phyloP scores from a whole-genome alignment of 164 flowering plant species.

The Piper betle region DNA sequence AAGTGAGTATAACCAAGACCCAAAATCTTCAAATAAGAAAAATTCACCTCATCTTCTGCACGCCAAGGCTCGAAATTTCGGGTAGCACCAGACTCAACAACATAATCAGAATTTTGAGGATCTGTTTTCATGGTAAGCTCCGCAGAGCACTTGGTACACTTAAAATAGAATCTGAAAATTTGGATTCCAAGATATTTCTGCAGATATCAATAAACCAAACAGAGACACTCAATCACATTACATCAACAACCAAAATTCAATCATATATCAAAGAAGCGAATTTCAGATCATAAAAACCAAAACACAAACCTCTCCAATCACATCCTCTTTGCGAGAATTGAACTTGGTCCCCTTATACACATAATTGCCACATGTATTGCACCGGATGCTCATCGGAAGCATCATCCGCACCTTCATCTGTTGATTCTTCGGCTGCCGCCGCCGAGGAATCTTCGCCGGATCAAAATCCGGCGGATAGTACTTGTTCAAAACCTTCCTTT shows the following conservation, averaged over 20 bases:
- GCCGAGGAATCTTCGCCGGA: slow-evolving; percentile 73
- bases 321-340: slow-evolving; percentile 89
- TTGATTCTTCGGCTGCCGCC: slow-evolving; percentile 60
- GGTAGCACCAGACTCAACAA: slow-evolving; percentile 80
- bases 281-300: background rate
- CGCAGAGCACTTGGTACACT: slow-evolving; percentile 87
- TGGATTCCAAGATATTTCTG: slow-evolving; percentile 89
- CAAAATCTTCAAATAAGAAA: background rate
- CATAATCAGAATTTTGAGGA: slow-evolving; percentile 87
- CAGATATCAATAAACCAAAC: slow-evolving; percentile 3
- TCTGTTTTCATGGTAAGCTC: slow-evolving; percentile 86
- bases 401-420: slow-evolving; percentile 94
- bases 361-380: slow-evolving; percentile 76
- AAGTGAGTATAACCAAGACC: background rate
- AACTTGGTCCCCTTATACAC: slow-evolving; percentile 90
- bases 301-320: slow-evolving; percentile 50
- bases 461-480: slow-evolving; percentile 96
- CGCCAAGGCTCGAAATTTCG: slow-evolving; percentile 99
- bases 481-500: slow-evolving; percentile 79
- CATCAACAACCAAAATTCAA: background rate
- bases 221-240: background rate
- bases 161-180: slow-evolving; percentile 81
- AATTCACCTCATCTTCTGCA: slow-evolving; percentile 70
- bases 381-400: slow-evolving; percentile 90
- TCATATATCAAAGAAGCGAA: background rate